A percentile compares a stretch with the other conserved stretches of the same genome.
phyloP scores from a whole-genome alignment of 1,284 basidiomycete genomes.

The Trametes versicolor region DNA sequence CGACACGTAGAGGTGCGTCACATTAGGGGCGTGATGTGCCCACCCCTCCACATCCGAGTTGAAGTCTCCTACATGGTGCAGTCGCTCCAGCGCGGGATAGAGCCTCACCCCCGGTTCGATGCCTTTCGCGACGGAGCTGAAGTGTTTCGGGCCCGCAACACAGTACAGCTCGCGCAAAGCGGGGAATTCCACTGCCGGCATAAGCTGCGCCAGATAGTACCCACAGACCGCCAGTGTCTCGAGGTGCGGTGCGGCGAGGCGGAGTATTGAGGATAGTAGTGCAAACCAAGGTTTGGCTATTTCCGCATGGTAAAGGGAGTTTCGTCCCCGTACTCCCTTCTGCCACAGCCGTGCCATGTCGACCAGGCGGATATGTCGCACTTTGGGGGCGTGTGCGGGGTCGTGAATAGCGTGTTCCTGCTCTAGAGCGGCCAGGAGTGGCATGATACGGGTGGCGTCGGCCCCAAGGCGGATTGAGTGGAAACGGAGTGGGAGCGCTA shows the following conservation, averaged over 20 bases:
- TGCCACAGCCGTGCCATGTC: no score
- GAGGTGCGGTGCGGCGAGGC: not conserved
- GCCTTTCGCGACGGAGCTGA: not conserved
- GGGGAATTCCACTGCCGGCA: not conserved
- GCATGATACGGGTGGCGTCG: not conserved
- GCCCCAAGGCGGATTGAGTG: not conserved
- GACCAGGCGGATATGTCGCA: not conserved
- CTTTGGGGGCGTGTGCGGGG: not conserved
- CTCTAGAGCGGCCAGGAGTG: not conserved
- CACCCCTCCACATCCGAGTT: not conserved
- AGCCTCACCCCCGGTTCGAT: no score
- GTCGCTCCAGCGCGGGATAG: not conserved
- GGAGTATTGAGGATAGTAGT: no score
- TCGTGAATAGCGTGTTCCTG: not conserved
- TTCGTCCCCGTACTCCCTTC: no score
- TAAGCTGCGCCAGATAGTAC: not conserved
- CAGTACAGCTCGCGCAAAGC: not conserved
- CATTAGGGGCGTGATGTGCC: not conserved
- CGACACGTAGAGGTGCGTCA: not conserved
- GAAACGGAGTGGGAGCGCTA: conserved; percentile 2
- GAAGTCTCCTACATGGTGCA: not conserved
- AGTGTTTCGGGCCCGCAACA: not conserved
- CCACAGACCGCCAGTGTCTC: not conserved
- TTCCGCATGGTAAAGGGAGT: no score
- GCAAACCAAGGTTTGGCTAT: no score